Evolutionary conservation across 768 basidiomycete species (phyloP).

Genomic region (Mycena belliarum): DNA sequence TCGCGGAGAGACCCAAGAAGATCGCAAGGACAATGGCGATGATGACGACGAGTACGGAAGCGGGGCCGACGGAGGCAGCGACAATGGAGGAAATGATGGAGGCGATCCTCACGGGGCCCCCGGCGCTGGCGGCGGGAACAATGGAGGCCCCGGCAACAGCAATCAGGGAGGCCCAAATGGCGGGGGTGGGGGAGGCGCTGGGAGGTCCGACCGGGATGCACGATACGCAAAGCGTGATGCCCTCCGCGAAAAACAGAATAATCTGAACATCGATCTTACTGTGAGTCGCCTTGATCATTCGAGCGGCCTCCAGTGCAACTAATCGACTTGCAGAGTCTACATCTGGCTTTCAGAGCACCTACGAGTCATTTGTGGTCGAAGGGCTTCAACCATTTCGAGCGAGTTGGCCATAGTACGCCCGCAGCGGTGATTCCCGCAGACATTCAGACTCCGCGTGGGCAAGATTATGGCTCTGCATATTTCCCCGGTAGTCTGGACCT

Average conservation of each 20-base stretch:
- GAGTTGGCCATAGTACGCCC: not conserved
- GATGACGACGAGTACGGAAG: not conserved
- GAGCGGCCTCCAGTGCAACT: not conserved
- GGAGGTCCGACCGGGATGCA: no score
- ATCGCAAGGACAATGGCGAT: not conserved
- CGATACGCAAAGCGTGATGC: no score
- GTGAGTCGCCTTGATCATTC: not conserved
- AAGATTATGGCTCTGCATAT: not conserved
- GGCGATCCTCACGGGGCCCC: not conserved
- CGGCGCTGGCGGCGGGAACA: not conserved
- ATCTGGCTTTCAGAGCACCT: constrained; percentile 7
- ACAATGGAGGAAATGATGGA: not conserved
- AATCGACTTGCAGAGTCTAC: not conserved
- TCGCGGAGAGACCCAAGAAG: not conserved
- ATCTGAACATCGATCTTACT: not conserved
- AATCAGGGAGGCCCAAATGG: not conserved
- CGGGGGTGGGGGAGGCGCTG: no score
- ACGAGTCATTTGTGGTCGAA: constrained; percentile 4
- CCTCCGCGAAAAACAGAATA: no score
- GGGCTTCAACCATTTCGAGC: constrained; percentile 7
- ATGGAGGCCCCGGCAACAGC: not conserved
- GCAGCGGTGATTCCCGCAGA: not conserved
- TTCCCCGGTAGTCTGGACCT: not conserved
- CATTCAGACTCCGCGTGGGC: not conserved
- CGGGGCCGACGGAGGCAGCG: not conserved